Conservation (phyloP, 2,329 filamentous ascomycete genomes). For the Fusarium nelsonii region DNA sequence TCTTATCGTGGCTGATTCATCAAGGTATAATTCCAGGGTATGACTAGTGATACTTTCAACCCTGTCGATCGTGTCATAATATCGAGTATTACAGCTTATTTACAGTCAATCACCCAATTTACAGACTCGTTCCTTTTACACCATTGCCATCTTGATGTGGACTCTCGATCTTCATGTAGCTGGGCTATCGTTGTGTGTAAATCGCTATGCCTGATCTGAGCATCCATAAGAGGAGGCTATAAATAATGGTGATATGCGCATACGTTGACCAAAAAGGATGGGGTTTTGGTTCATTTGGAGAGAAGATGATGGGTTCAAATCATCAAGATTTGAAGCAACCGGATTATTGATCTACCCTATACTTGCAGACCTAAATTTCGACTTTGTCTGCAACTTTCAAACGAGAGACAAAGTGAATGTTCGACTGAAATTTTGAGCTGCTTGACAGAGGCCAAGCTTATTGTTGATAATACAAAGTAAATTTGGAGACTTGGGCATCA, state of each 20-base stretch:
- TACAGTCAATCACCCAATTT: not conserved
- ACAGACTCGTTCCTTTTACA: not conserved
- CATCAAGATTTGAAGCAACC: too few species aligned
- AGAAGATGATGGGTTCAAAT: too few species aligned
- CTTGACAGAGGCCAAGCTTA: too few species aligned
- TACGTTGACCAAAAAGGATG: too few species aligned
- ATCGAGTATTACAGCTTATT: not conserved
- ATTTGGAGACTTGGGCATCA: too few species aligned
- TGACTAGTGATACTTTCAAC: too few species aligned
- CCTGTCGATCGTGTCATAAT: too few species aligned
- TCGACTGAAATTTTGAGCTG: not conserved
- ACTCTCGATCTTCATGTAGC: not conserved
- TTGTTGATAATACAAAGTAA: too few species aligned
- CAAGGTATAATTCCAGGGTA: conserved; percentile 3
- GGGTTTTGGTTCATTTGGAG: too few species aligned
- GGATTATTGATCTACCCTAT: not conserved
- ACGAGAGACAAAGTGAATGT: not conserved
- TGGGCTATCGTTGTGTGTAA: not conserved
- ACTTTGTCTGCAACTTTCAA: not conserved
- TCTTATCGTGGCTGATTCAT: conserved; percentile 5
- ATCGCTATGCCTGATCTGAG: too few species aligned
- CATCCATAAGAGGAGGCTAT: too few species aligned
- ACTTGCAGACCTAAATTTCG: not conserved
- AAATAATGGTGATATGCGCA: too few species aligned
- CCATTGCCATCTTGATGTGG: not conserved